These are phyloP conservation scores for Coemansia sp. DNA, from an alignment of 192 early-diverging fungal species.

Conservation along the genomic window DNA sequence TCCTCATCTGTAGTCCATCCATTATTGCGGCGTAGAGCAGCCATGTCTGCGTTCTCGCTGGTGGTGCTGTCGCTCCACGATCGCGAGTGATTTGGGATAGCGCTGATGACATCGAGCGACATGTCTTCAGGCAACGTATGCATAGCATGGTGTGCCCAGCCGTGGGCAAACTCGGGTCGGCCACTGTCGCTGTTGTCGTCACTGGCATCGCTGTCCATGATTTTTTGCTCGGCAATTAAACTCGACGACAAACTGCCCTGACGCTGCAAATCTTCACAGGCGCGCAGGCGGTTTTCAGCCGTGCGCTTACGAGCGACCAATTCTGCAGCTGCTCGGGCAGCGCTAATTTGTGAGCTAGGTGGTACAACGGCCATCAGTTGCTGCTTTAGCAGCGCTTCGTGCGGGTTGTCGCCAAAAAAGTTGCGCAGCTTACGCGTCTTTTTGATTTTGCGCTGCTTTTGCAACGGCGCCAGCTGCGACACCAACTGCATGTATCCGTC, in stretches of 20 bases:
- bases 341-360: conserved; percentile 43
- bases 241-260: conserved; percentile 25
- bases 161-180: not conserved
- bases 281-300: conserved; percentile 18
- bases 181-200: conserved; percentile 16
- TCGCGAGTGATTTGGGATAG: not conserved
- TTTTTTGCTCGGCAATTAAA: conserved; percentile 22
- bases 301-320: conserved; percentile 36
- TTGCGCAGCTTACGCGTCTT: conserved; percentile 66
- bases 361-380: conserved; percentile 54
- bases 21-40: not conserved
- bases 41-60: not conserved
- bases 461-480: conserved; percentile 46
- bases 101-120: not conserved
- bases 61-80: conserved; percentile 30
- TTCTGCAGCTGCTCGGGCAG: conserved; percentile 42
- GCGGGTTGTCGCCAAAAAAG: conserved; percentile 67
- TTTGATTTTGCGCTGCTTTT: conserved; percentile 59
- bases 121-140: not conserved
- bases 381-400: conserved; percentile 55
- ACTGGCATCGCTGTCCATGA: conserved; percentile 38
- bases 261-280: conserved; percentile 2
- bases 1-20: conserved; percentile 10
- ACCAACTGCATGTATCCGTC: conserved; percentile 59
- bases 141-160: conserved; percentile 33